phyloP scores from a whole-genome alignment of 1,139 yeast species.

The Blastobotrys buckinghamii region DNA sequence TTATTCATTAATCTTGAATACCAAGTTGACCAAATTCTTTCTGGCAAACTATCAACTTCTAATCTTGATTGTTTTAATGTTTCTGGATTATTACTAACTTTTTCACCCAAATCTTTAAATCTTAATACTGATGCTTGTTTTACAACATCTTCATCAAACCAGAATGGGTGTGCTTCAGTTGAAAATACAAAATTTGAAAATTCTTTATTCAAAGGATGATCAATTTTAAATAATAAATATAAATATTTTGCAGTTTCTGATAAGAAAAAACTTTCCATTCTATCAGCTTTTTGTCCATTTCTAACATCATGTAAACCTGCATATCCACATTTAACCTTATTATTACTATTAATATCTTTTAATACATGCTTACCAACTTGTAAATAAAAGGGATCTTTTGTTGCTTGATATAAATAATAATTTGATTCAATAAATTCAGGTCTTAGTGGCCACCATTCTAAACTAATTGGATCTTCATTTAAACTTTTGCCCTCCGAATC shows the following conservation, averaged over 20 bases:
- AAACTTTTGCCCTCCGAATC: neutral
- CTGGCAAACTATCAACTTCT: conserved; percentile 1
- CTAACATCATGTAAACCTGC: conserved; percentile 69
- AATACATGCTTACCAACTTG: conserved; percentile 66
- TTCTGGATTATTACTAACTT: neutral
- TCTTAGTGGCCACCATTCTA: conserved; percentile 89
- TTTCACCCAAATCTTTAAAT: conserved; percentile 15
- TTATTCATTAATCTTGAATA: conserved; percentile 2
- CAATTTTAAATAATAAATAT: conserved; percentile 70
- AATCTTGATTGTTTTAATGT: neutral
- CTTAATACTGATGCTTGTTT: conserved; percentile 20
- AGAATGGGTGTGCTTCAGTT: conserved; percentile 91
- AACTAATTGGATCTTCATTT: conserved; percentile 20
- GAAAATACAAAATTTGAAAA: conserved; percentile 68
- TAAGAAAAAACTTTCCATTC: conserved; percentile 89
- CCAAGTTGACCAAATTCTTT: conserved; percentile 7
- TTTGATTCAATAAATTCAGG: conserved; percentile 92
- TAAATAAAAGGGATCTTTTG: conserved; percentile 77
- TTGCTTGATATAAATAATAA: conserved; percentile 75
- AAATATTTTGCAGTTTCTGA: conserved; percentile 83
- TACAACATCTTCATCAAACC: conserved; percentile 43
- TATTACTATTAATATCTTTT: conserved; percentile 46
- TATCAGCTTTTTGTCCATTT: conserved; percentile 57
- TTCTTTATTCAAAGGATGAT: conserved; percentile 48
- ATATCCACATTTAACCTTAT: conserved; percentile 67